Conservation (phyloP, 305 asterid genomes). For the Solanum aculeatissimum region DNA sequence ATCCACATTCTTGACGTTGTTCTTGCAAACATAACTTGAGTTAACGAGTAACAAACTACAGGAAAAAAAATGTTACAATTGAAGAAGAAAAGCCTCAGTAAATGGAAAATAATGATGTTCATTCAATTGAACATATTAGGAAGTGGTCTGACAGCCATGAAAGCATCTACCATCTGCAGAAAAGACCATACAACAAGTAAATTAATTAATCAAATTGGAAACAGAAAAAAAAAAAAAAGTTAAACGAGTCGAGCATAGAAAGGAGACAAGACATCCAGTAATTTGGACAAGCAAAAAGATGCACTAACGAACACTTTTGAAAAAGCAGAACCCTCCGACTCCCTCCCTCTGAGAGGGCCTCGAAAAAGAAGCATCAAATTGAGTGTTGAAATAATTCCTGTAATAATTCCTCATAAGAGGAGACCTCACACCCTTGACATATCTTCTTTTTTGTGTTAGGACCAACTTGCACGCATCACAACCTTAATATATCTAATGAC, state of each 20-base stretch:
- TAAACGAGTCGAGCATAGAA: not conserved
- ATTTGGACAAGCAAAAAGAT: not conserved
- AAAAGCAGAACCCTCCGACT: not conserved
- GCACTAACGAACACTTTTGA: not conserved
- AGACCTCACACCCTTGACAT: not conserved
- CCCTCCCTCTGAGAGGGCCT: not conserved
- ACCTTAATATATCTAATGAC: not conserved
- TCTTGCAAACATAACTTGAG: not conserved
- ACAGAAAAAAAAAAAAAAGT: not conserved
- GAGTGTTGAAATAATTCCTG: not conserved
- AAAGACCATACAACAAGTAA: not conserved
- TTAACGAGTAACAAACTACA: not conserved
- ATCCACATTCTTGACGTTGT: not conserved
- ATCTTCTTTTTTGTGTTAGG: not conserved
- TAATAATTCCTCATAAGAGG: not conserved
- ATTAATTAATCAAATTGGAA: not conserved
- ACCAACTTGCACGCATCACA: not conserved
- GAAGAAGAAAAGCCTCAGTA: not conserved
- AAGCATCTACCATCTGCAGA: conserved; percentile 78
- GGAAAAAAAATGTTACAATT: not conserved
- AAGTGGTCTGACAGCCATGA: conserved; percentile 78
- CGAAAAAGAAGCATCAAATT: not conserved
- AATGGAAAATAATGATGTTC: not conserved
- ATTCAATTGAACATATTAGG: conserved; percentile 67
- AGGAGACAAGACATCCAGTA: not conserved